Evolutionary conservation across 2,329 filamentous ascomycete genomes (phyloP), one percentile per base, ranked within the genome.

Genomic region (Metarhizium guizhouense): DNA sequence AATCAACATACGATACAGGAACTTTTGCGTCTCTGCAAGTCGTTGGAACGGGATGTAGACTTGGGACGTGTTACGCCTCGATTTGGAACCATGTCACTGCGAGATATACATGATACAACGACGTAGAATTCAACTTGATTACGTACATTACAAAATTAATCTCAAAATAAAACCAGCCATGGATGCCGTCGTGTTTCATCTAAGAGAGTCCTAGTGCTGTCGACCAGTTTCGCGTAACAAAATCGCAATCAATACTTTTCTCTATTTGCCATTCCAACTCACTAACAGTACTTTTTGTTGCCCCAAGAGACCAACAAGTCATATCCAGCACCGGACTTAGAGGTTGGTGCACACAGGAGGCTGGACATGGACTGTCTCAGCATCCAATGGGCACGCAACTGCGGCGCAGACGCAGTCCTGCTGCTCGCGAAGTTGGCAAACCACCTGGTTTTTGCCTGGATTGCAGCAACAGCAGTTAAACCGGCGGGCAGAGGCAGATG

Each of bases 391-490:
- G 49, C 53, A 45, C 53, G 59, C 56, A 30, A 59, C 57, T 29
- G 55, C 49, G 30, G 64, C 54, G 50, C 62, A 65, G 11, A 62
- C 49, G 47, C 64, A 66, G 8, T 57, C 54, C 36, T 61, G 55
- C 18, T 60, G 55, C 18, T 40, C 56, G 38, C 32, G 54, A 49
- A 50, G 45, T 20, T 58, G 47, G 43, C 63, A 65, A 10, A 65
- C 56, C 20, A 64, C 58, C 29, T 61, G 53, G 8, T 54, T 47
- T 16, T 57, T 56, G 6, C 50, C 53, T 7, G 55, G 7, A 51
- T 63, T 55, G 51, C 64, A 65, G 56, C 62, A 65, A 52, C 63
- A 65, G 55, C 63, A 65, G 4, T 29, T 11, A 6, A 48, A 14
- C 7, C 14, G 45, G 13, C 20, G 20, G 25, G 10, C 45, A 16